Conservation (phyloP, 805 yeast genomes). For the Kodamaea neixiangensis region DNA sequence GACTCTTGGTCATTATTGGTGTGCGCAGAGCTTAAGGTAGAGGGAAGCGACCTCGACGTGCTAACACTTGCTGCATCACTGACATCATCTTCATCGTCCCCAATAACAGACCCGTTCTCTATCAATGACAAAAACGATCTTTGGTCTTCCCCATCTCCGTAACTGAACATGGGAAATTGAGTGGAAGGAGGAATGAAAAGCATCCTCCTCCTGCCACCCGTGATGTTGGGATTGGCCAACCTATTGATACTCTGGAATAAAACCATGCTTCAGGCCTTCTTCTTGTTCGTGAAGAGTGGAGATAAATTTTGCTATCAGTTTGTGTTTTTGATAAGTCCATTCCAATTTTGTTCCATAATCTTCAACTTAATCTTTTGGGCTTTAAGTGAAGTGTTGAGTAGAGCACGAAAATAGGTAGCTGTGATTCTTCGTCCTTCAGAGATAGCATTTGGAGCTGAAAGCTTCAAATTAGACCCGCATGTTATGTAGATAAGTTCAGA, state of each 20-base stretch:
- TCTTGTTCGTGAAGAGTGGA: slow-evolving; percentile 1
- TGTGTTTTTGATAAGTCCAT: not conserved
- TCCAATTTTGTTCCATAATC: not conserved
- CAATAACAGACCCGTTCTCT: slow-evolving; percentile 35
- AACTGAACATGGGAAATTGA: slow-evolving; percentile 41
- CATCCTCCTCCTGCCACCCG: slow-evolving; percentile 40
- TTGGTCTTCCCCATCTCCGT: slow-evolving; percentile 47
- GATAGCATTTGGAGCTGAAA: not conserved
- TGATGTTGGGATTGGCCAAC: slow-evolving; percentile 41
- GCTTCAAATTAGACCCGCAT: too few species aligned
- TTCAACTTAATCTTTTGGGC: not conserved
- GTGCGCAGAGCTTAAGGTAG: slow-evolving; percentile 38
- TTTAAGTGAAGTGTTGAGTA: not conserved
- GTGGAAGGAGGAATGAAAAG: slow-evolving; percentile 48
- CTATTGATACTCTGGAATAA: slow-evolving; percentile 41
- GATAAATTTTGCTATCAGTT: not conserved
- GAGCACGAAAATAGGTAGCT: too few species aligned
- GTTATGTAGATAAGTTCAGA: too few species aligned
- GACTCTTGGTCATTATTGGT: slow-evolving; percentile 40
- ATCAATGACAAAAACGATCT: slow-evolving; percentile 44
- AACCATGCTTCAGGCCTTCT: slow-evolving; percentile 39
- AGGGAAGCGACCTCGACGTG: slow-evolving; percentile 43
- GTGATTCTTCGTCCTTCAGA: too few species aligned
- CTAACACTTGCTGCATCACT: slow-evolving; percentile 45
- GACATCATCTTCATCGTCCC: slow-evolving; percentile 24